Conservation (phyloP, 768 basidiomycete species). For the Suillus subalutaceus region DNA sequence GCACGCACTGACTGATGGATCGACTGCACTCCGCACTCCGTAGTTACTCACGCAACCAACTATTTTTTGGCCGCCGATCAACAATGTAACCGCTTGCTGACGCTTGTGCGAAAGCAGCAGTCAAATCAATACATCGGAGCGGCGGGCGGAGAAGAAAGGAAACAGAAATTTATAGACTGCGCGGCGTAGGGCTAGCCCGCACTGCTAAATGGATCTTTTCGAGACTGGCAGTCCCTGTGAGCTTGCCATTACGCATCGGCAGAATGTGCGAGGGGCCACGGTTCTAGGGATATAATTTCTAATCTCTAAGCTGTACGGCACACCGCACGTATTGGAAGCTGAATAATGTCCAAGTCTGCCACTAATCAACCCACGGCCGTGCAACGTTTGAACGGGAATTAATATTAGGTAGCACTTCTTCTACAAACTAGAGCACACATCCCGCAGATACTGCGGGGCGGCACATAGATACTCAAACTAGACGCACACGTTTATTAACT, state of each 20-base stretch:
- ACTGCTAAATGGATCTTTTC: constrained; percentile 1
- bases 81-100: background rate
- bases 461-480: background rate
- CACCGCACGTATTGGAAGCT: background rate
- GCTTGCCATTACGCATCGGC: background rate
- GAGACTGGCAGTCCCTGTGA: background rate
- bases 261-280: background rate
- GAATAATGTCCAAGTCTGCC: too few relatives aligned
- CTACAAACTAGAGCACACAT: background rate
- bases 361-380: background rate
- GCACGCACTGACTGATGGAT: background rate
- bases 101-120: background rate
- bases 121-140: background rate
- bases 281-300: too few relatives aligned
- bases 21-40: background rate
- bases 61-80: background rate
- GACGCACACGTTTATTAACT: background rate
- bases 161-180: background rate
- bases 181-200: background rate
- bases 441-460: background rate
- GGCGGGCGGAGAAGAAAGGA: background rate
- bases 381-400: constrained; percentile 5
- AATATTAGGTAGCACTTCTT: background rate
- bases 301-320: background rate
- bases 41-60: background rate